These are phyloP conservation scores for Scopulariopsis brevicaulis DNA, from an alignment of 2,329 filamentous ascomycete genomes.

Conservation along the genomic window DNA sequence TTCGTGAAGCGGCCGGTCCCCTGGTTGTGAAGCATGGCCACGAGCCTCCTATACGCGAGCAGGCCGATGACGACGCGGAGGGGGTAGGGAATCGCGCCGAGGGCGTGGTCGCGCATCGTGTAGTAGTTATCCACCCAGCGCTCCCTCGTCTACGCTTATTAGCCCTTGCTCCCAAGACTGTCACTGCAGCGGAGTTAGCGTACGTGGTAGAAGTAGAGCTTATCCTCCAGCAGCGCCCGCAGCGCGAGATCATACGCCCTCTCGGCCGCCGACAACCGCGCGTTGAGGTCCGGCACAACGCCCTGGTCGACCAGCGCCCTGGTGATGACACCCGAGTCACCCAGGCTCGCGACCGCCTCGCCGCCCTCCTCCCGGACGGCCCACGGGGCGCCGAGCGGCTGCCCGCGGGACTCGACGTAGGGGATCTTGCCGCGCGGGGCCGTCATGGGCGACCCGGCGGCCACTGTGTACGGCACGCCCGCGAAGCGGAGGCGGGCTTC, in stretches of 20 bases:
- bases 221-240: conserved; percentile 46
- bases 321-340: conserved; percentile 45
- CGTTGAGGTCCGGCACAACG: conserved; percentile 36
- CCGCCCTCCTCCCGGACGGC: not conserved
- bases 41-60: conserved; percentile 30
- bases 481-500: conserved; percentile 49
- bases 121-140: conserved; percentile 50
- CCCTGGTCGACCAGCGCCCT: conserved; percentile 19
- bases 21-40: conserved; percentile 39
- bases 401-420: conserved; percentile 31
- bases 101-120: conserved; percentile 38
- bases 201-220: conserved; percentile 42
- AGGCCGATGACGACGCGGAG: conserved; percentile 37
- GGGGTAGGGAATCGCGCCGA: conserved; percentile 38
- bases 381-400: not conserved
- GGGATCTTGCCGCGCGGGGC: conserved; percentile 50
- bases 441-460: conserved; percentile 27
- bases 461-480: conserved; percentile 30
- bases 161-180: not conserved
- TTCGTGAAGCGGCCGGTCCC: conserved; percentile 38
- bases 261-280: conserved; percentile 20
- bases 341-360: conserved; percentile 15
- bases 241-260: conserved; percentile 38
- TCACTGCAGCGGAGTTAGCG: not conserved
- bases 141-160: conserved; percentile 25